Percentiles rank a stretch among this genome's conserved stretches.
These are phyloP conservation scores for Elasticomyces elasticus DNA, from an alignment of 495 filamentous ascomycete genomes.

Conservation along the genomic window DNA sequence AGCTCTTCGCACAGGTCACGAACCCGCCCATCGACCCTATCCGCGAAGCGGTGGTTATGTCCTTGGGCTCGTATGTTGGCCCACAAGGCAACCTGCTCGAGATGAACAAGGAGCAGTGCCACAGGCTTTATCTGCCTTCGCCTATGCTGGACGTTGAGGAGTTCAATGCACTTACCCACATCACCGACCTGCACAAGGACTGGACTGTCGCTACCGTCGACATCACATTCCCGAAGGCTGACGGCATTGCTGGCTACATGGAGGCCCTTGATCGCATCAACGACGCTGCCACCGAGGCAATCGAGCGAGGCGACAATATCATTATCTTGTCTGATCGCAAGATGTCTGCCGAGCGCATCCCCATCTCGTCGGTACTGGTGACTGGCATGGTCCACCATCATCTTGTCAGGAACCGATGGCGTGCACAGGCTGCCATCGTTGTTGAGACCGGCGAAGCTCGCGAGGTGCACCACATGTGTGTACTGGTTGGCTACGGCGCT, in stretches of 20 bases:
- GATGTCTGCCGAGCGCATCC: constrained; percentile 70
- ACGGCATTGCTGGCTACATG: constrained; percentile 79
- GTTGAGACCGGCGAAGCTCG: constrained; percentile 95
- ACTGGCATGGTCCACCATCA: constrained; percentile 96
- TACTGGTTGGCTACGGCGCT: constrained; percentile 89
- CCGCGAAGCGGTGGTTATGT: constrained; percentile 98
- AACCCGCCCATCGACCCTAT: constrained; percentile 99
- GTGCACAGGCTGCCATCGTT: constrained; percentile 76
- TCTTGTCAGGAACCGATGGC: constrained; percentile 93
- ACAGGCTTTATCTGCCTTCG: constrained; percentile 74
- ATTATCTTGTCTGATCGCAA: constrained; percentile 87
- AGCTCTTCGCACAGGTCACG: constrained; percentile 98
- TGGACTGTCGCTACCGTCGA: constrained; percentile 96
- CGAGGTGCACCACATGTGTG: constrained; percentile 98
- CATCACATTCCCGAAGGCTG: constrained; percentile 84
- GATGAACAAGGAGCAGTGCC: constrained; percentile 86
- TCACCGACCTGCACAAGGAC: constrained; percentile 59
- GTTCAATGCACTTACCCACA: constrained; percentile 81
- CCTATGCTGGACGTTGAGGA: constrained; percentile 86
- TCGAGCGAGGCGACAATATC: constrained; percentile 75
- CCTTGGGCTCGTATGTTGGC: constrained; percentile 91
- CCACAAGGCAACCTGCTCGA: constrained; percentile 95
- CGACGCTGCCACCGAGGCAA: constrained; percentile 71
- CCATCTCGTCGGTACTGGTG: constrained; percentile 81
- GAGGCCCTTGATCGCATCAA: constrained; percentile 86